Conservation (phyloP, 768 basidiomycete genomes). For the Termitomyces sp. region DNA sequence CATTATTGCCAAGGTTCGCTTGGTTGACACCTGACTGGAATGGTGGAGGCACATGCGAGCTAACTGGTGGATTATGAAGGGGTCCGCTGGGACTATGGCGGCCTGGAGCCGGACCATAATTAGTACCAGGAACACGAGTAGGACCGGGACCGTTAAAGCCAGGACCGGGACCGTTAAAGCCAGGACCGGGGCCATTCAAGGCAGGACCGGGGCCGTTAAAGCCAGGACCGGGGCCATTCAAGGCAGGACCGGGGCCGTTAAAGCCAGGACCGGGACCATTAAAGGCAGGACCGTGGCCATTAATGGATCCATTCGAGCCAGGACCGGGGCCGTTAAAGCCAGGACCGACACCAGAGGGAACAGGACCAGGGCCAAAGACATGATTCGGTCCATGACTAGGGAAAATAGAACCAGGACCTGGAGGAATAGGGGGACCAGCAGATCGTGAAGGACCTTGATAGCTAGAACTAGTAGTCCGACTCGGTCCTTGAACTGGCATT, state of each 20-base stretch:
- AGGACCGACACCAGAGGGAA: background rate
- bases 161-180: background rate
- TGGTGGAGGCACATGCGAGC: constrained; percentile 13
- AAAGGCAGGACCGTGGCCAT: background rate
- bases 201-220: background rate
- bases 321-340: background rate
- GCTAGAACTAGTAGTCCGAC: background rate
- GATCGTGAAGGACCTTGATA: background rate
- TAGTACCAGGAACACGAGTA: background rate
- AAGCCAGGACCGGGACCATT: background rate
- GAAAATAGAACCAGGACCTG: constrained; percentile 3
- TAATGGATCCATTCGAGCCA: too few relatives aligned
- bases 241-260: background rate
- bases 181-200: background rate
- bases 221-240: background rate
- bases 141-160: background rate
- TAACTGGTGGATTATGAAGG: constrained; percentile 1
- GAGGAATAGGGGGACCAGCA: constrained; percentile 1
- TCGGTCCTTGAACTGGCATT: constrained; percentile 2
- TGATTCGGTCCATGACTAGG: background rate
- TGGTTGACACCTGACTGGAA: constrained; percentile 13
- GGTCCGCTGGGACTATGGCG: constrained; percentile 10
- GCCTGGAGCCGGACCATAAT: constrained; percentile 5
- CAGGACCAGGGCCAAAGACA: background rate
- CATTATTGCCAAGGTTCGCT: constrained; percentile 15